Conservation (phyloP, 2,329 filamentous ascomycete species). For the Trichoderma arundinaceum region DNA sequence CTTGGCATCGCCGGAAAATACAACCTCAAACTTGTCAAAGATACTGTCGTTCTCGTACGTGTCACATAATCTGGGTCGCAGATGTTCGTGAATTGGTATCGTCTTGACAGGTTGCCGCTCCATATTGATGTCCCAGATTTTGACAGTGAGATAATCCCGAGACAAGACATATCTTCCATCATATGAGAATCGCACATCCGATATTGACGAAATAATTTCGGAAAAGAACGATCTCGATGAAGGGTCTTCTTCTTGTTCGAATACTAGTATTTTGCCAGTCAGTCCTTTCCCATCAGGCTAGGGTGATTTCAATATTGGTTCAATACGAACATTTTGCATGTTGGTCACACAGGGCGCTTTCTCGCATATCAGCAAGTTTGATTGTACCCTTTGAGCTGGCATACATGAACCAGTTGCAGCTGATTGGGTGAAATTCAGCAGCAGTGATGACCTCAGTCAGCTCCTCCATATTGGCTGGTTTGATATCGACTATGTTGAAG, state of each 20-base stretch:
- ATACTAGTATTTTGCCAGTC: no score
- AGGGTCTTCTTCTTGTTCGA: constrained; percentile 98
- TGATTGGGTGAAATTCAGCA: constrained; percentile 93
- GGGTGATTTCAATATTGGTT: no score
- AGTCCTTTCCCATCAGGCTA: no score
- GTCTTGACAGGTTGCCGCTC: constrained; percentile 97
- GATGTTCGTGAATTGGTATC: constrained; percentile 97
- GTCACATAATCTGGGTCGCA: constrained; percentile 91
- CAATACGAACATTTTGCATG: constrained; percentile 80
- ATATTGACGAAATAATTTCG: constrained; percentile 99
- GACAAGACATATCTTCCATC: constrained; percentile 97
- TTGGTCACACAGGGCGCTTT: constrained; percentile 93
- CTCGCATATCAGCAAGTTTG: constrained; percentile 97
- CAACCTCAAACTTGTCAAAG: constrained; percentile 99
- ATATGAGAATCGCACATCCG: constrained; percentile 95
- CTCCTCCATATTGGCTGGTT: constrained; percentile 99
- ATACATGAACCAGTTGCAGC: constrained; percentile 99
- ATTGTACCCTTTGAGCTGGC: constrained; percentile 99
- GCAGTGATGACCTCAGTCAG: constrained; percentile 98
- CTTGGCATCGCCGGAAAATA: constrained; percentile 97
- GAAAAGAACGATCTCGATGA: constrained; percentile 98
- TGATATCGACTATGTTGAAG: constrained; percentile 99
- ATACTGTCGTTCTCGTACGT: constrained; percentile 99
- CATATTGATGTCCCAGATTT: constrained; percentile 99
- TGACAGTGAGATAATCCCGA: constrained; percentile 96